These are phyloP conservation scores for Umbilicus rupestris DNA, from an alignment of 164 flowering plant species.

Conservation along the genomic window DNA sequence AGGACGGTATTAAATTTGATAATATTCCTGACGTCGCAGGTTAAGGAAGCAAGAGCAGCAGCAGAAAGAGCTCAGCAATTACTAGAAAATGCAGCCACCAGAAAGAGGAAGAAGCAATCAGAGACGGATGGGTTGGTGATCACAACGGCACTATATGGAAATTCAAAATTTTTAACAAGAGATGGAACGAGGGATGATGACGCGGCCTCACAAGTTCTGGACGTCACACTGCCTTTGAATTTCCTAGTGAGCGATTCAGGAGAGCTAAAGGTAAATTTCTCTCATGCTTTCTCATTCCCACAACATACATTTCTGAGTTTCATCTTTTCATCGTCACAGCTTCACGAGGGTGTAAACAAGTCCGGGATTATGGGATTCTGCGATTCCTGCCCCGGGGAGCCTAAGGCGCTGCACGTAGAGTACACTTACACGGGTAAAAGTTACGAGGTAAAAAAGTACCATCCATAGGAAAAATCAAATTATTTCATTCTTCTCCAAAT, in stretches of 20 bases:
- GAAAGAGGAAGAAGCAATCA: constrained; percentile 63
- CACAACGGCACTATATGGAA: constrained; percentile 70
- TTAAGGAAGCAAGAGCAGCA: constrained; percentile 57
- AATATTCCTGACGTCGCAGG: constrained; percentile 42
- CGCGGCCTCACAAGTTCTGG: constrained; percentile 42
- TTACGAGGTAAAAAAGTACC: constrained; percentile 40
- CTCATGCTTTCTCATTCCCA: neutral
- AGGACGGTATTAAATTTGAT: neutral
- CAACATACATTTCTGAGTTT: constrained; percentile 21
- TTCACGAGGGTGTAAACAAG: constrained; percentile 88
- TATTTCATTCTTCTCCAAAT: neutral
- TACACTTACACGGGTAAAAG: constrained; percentile 43
- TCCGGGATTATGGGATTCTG: constrained; percentile 98
- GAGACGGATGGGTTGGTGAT: constrained; percentile 69
- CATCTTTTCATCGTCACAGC: constrained; percentile 22
- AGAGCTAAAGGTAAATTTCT: constrained; percentile 64
- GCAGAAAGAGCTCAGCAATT: constrained; percentile 87
- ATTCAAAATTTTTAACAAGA: constrained; percentile 32
- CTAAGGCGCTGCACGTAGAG: constrained; percentile 60
- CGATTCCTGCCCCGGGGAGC: constrained; percentile 91
- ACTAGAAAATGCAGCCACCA: constrained; percentile 62
- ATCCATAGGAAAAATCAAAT: neutral
- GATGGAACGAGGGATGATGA: constrained; percentile 33
- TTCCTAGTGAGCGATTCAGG: constrained; percentile 83
- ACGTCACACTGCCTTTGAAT: constrained; percentile 79